A percentile compares a stretch with the other conserved stretches of the same genome.
These are phyloP conservation scores for Emericellopsis terricola DNA, from an alignment of 495 filamentous ascomycete species.

Conservation along the genomic window DNA sequence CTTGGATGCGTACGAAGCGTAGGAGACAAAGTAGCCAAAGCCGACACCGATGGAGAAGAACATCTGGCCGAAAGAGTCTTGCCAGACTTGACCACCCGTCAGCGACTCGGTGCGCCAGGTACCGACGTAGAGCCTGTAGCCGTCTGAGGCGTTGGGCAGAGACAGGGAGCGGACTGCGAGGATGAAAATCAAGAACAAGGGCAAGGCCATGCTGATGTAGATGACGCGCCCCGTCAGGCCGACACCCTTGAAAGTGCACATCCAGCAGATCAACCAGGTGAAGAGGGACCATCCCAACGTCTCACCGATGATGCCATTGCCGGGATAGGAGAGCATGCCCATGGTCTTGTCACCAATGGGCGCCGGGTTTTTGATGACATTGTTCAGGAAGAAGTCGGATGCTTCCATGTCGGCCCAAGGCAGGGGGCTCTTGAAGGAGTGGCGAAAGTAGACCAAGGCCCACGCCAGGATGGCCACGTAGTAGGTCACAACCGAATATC, in stretches of 20 bases:
- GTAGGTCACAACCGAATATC: constrained; percentile 19
- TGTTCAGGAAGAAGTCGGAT: constrained; percentile 17
- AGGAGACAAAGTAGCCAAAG: constrained; percentile 6
- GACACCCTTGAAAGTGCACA: constrained; percentile 20
- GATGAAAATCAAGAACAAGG: constrained; percentile 36
- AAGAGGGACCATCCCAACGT: constrained; percentile 20
- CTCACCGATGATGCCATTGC: constrained; percentile 12
- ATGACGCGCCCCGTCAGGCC: constrained; percentile 22
- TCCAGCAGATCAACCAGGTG: constrained; percentile 20
- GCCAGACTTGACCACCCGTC: constrained; percentile 6
- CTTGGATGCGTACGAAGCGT: constrained; percentile 4
- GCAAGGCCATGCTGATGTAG: constrained; percentile 24
- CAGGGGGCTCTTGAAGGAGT: constrained; percentile 18
- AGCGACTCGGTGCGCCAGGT: constrained; percentile 16
- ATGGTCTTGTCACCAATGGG: constrained; percentile 7
- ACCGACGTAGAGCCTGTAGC: constrained; percentile 58
- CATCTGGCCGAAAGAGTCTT: constrained; percentile 4
- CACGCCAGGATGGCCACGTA: constrained; percentile 20
- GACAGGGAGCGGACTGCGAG: constrained; percentile 52
- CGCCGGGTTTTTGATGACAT: constrained; percentile 11
- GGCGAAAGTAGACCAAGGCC: constrained; percentile 26
- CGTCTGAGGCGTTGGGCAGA: constrained; percentile 70
- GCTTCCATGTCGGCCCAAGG: constrained; percentile 18
- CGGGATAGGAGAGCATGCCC: constrained; percentile 10
- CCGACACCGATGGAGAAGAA: constrained; percentile 7